A percentile compares a stretch with the other conserved stretches of the same genome.
These are phyloP conservation scores for Leptographium flavum DNA, from an alignment of 2,329 filamentous ascomycete genomes.

Conservation along the genomic window DNA sequence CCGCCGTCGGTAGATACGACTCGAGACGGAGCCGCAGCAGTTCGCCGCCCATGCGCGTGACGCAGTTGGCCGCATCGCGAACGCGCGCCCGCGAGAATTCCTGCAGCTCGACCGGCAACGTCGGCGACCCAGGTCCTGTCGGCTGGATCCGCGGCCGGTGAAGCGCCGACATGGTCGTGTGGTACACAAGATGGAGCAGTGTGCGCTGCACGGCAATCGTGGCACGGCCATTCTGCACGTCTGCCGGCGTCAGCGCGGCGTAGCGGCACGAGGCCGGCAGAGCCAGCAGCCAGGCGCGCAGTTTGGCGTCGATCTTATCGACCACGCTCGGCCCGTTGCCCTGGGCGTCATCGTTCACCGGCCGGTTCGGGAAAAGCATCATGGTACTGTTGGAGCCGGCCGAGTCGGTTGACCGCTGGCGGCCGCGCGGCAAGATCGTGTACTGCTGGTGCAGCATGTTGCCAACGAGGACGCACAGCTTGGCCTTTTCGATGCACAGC, in stretches of 20 bases:
- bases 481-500: conserved; percentile 86
- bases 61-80: conserved; percentile 68
- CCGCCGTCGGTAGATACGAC: conserved; percentile 71
- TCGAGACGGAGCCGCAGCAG: conserved; percentile 61
- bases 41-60: conserved; percentile 70
- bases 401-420: conserved; percentile 54
- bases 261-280: conserved; percentile 63
- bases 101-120: conserved; percentile 47
- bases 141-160: conserved; percentile 86
- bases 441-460: conserved; percentile 85
- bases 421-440: conserved; percentile 75
- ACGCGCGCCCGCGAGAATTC: conserved; percentile 74
- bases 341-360: conserved; percentile 46
- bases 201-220: conserved; percentile 58
- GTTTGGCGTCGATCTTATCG: conserved; percentile 61
- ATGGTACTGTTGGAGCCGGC: conserved; percentile 42
- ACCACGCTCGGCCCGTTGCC: conserved; percentile 49
- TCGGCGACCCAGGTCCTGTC: conserved; percentile 41
- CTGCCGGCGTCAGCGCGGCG: conserved; percentile 35
- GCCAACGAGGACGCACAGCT: conserved; percentile 78
- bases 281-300: conserved; percentile 62
- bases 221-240: conserved; percentile 44
- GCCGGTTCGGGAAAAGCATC: conserved; percentile 85
- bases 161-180: conserved; percentile 78
- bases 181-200: conserved; percentile 87